Evolutionary conservation across 768 basidiomycete genomes (phyloP).

Genomic region (Leccinum disarticulatum): DNA sequence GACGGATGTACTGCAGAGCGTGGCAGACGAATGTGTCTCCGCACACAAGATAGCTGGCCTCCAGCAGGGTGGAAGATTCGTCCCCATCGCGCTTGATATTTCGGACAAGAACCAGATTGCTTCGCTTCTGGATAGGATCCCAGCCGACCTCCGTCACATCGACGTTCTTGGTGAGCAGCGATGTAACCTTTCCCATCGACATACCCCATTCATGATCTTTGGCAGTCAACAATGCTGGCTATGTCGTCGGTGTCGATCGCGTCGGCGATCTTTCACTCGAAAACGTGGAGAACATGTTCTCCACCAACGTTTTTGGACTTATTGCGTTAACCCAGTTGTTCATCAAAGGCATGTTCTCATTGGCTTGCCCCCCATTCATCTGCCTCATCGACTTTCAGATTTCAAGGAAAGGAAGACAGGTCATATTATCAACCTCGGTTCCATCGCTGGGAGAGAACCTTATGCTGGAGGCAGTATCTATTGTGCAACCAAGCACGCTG

Average conservation of each 20-base stretch:
- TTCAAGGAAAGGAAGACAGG: constrained; percentile 78
- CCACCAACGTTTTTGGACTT: constrained; percentile 80
- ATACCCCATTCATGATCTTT: neutral
- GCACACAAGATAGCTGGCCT: constrained; percentile 75
- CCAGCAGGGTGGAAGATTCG: constrained; percentile 76
- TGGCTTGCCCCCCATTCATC: neutral
- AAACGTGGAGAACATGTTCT: constrained; percentile 83
- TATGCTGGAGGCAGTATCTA: constrained; percentile 93
- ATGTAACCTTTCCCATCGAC: neutral
- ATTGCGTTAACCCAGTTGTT: constrained; percentile 80
- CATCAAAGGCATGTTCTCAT: constrained; percentile 45
- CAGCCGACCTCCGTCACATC: constrained; percentile 64
- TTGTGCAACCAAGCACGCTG: constrained; percentile 86
- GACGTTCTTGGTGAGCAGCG: constrained; percentile 74
- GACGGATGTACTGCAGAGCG: constrained; percentile 65
- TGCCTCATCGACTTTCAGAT: constrained; percentile 41
- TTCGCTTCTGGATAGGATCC: constrained; percentile 68
- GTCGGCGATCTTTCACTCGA: constrained; percentile 78
- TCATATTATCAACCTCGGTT: constrained; percentile 94
- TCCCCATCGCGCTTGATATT: constrained; percentile 73
- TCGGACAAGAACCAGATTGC: constrained; percentile 74
- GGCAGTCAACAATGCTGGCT: constrained; percentile 80
- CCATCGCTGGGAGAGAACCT: constrained; percentile 83
- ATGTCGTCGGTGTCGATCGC: constrained; percentile 83
- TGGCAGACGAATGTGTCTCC: constrained; percentile 61